Evolutionary conservation across 129 eudicot genomes (phyloP).

Genomic region (Pulicaria dysenterica): DNA sequence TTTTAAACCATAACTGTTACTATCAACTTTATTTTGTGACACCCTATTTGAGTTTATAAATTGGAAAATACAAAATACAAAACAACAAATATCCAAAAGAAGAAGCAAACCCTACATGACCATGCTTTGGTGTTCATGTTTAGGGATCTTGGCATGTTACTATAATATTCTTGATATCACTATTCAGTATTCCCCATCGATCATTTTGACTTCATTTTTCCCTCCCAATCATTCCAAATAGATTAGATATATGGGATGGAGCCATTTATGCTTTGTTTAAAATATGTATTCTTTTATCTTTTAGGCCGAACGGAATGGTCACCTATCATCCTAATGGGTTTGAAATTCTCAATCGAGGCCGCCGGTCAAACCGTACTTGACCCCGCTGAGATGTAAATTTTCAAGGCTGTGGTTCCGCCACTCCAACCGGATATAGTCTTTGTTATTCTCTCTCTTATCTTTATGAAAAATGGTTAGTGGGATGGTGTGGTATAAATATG

Average conservation of each 20-base stretch:
- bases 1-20: no score
- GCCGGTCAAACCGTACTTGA: no score
- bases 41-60: background rate
- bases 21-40: background rate
- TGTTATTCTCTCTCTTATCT: no score
- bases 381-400: no score
- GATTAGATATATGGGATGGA: constrained; percentile 17
- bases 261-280: constrained; percentile 13
- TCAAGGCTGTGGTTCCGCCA: no score
- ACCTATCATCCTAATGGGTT: no score
- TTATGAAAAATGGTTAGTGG: no score
- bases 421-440: no score
- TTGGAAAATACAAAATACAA: background rate
- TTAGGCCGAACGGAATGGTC: background rate
- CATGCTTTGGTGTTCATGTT: constrained; percentile 29
- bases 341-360: no score
- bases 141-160: constrained; percentile 40
- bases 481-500: no score
- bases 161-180: constrained; percentile 27
- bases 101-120: constrained; percentile 32
- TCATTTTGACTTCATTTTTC: constrained; percentile 25
- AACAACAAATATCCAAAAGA: constrained; percentile 3
- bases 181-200: no score
- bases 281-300: background rate
- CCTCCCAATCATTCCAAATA: constrained; percentile 15